Conservation (phyloP, 108 stramenopile genomes). For the Thalassiosira profunda region DNA sequence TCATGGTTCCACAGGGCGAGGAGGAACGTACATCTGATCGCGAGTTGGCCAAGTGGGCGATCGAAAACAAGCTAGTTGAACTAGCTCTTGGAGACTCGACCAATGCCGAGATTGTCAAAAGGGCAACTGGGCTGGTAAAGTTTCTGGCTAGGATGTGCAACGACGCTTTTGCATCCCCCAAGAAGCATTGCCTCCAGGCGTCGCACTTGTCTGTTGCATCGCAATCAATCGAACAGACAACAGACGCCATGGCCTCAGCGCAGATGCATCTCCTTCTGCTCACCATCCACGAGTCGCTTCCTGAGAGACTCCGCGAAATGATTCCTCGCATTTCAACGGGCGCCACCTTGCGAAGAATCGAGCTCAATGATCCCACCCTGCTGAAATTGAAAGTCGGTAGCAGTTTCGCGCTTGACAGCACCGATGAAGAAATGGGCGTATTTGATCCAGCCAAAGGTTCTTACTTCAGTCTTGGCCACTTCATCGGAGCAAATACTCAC, state of each 20-base stretch:
- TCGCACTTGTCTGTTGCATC: constrained; percentile 82
- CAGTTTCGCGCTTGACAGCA: no score
- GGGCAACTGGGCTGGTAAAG: constrained; percentile 73
- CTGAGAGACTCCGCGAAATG: no score
- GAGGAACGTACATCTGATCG: constrained; percentile 76
- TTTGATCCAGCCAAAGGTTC: no score
- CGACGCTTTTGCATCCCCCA: constrained; percentile 12
- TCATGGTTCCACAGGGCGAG: constrained; percentile 79
- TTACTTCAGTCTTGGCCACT: no score
- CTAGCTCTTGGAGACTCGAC: constrained; percentile 74
- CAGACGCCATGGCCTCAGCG: constrained; percentile 79
- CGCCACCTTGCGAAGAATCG: no score
- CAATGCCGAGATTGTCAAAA: constrained; percentile 80
- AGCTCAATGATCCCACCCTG: no score
- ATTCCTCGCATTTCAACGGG: no score
- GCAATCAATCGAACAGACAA: constrained; percentile 81
- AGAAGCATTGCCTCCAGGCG: constrained; percentile 65
- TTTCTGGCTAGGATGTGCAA: constrained; percentile 85
- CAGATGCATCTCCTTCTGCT: constrained; percentile 83
- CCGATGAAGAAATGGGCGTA: no score
- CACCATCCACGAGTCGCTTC: no score
- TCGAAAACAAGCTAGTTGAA: constrained; percentile 83
- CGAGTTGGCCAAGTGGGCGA: constrained; percentile 82
- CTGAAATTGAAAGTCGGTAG: no score
- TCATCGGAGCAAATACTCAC: no score